Base-by-base conservation (phyloP, 2,329 filamentous ascomycete genomes). In the Rhynchosporium secalis region DNA sequence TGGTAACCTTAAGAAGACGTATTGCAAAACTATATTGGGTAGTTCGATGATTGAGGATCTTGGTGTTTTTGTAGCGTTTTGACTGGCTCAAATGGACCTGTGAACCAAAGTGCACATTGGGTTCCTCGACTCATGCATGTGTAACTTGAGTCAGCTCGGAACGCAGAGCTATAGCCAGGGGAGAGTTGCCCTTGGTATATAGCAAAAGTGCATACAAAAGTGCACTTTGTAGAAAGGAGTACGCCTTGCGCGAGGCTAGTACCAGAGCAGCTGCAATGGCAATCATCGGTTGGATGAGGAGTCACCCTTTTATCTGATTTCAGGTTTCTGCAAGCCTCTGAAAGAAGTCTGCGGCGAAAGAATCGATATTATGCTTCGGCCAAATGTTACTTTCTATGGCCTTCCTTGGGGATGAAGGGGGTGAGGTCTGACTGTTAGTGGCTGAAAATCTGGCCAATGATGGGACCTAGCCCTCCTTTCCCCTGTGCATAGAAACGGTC, bases 161-260 rank as follows among this genome's bases (percentile, higher is more conserved):
- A 40, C 29, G 49, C n/a, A 54, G 28, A 40, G 33, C 9, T 15
- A 40, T 54, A 40, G 38, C 36, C 45, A 28, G 45, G 29, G 45
- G 48, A 20, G 5, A 48, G 38, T 40, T 58, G 31, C 43, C 31
- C 31, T 48, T 49, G 41, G 31, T 20, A 20, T 20, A 31, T 29
- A 58, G 12, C 10, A 47, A 41, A 40, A 41, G 56, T 49, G 56
- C 56, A 58, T 20, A 36, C 31, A 29, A 57, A 57, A 52, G 48
- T 52, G 48, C 48, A 52, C 36, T 51, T 54, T 41, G 40, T 54
- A 54, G 20, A 40, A 20, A 20, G 56, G 43, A 20, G 31, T 48
- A 7, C 56, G 43, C 56, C 56, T 58, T 38, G 28, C 10, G 48
- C 56, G 36, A 58, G 43, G 56, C 56, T 41, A 58, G 36, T 15